A percentile compares a stretch with the other conserved stretches of the same genome.
Conservation (phyloP, 768 basidiomycete genomes). For the Xanthoconium stramineum region DNA sequence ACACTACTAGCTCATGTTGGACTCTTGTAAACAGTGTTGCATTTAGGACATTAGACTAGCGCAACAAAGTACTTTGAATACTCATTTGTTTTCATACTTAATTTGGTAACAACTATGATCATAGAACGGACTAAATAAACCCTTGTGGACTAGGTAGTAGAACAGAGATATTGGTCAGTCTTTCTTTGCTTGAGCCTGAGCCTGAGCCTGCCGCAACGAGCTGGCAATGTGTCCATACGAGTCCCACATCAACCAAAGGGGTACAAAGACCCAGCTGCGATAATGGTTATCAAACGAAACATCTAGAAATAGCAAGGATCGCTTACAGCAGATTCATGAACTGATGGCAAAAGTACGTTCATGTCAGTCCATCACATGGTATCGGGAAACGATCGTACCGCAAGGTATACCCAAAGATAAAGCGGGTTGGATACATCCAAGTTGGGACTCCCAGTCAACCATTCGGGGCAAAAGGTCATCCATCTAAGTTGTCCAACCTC, state of each 20-base stretch:
- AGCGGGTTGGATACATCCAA: slow-evolving; percentile 68
- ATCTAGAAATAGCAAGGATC: neutral
- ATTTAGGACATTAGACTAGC: neutral
- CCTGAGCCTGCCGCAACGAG: slow-evolving; percentile 47
- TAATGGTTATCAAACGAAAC: neutral
- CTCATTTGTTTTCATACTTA: neutral
- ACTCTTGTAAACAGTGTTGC: neutral
- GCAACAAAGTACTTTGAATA: neutral
- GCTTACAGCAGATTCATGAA: slow-evolving; percentile 80
- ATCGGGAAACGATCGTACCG: slow-evolving; percentile 45
- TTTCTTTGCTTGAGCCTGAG: slow-evolving; percentile 35
- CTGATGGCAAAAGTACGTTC: slow-evolving; percentile 33
- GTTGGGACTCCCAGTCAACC: slow-evolving; percentile 72
- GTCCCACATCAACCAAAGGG: slow-evolving; percentile 72
- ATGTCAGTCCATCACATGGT: neutral
- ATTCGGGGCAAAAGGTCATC: slow-evolving; percentile 91
- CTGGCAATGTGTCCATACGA: slow-evolving; percentile 70
- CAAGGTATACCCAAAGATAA: slow-evolving; percentile 77
- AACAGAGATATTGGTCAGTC: slow-evolving; percentile 15
- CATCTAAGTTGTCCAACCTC: slow-evolving; percentile 39
- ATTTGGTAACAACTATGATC: too few species aligned
- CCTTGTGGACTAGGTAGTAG: neutral
- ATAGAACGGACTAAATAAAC: too few species aligned
- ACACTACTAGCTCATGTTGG: slow-evolving; percentile 11
- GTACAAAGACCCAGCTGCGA: slow-evolving; percentile 75